Evolutionary conservation across 352 stramenopile species (phyloP), one percentile per base, ranked within the genome.

Genomic region (Thalassiosira livingstoniorum): DNA sequence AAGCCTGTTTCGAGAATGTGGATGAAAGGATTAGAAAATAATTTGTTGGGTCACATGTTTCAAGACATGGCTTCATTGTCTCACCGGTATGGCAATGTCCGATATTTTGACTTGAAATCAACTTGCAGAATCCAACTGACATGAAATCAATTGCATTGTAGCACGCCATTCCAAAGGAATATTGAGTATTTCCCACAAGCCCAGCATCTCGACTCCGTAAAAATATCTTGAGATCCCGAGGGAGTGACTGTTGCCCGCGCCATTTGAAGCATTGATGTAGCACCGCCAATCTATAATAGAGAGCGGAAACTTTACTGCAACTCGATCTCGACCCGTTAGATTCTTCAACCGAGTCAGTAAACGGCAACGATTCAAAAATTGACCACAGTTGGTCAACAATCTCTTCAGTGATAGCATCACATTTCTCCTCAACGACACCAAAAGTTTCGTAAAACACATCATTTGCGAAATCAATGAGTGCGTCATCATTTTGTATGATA

Each of bases 221-320:
- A n/a, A n/a, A n/a, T n/a, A n/a, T n/a, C n/a, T n/a, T n/a, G n/a
- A n/a, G 66, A n/a, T 70, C 58, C 39, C 31, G 11, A 51, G 75
- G 62, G 10, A 87, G 34, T 53, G 23, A 13, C n/a, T 70, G 27
- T 23, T 42, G 3, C 4, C 58, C 31, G 32, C 62, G 55, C 82
- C 82, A 88, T 35, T 82, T 88, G 35, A 3, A 57, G 39, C 34
- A 79, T 32, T 85, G 34, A 47, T 88, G 82, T 55, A 85, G 23
- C n/a, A 68, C 34, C 21, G 80, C 72, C 31, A 88, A 43, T n/a
- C 75, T 69, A 31, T 85, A 85, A 39, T 85, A 43, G 47, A 85
- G 39, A 39, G 45, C 15, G 23, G 31, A 10, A 37, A 80, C 21
- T 34, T 62, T 39, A 18, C 29, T 60, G 53, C 13, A 62, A 45